These are phyloP conservation scores for Penicillium brasilianum DNA, from an alignment of 2,329 filamentous ascomycete genomes.

Conservation along the genomic window DNA sequence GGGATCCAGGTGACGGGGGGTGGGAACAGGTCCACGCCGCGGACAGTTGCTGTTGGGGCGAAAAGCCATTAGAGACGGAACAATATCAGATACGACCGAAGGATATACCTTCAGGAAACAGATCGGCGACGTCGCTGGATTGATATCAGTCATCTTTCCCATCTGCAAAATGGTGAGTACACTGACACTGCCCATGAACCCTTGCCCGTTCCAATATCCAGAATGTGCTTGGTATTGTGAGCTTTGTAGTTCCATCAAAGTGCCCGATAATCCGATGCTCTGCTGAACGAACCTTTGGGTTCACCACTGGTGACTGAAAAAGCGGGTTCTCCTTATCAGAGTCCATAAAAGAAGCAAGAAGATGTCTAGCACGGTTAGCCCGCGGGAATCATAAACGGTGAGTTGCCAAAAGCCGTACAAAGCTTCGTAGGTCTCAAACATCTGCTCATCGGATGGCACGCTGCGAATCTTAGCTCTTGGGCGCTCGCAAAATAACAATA, in stretches of 20 bases:
- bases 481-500: not conserved
- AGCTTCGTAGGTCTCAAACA: not conserved
- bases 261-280: too few species aligned
- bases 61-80: not conserved
- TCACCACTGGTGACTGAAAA: not conserved
- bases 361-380: not conserved
- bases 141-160: not conserved
- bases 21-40: slow-evolving; percentile 30
- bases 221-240: slow-evolving; percentile 13
- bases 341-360: not conserved
- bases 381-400: not conserved
- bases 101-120: slow-evolving; percentile 12
- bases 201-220: slow-evolving; percentile 20
- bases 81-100: not conserved
- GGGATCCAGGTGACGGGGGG: slow-evolving; percentile 28
- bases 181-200: slow-evolving; percentile 21
- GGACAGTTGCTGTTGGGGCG: slow-evolving; percentile 13
- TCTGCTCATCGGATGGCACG: not conserved
- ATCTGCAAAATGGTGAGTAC: not conserved
- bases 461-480: not conserved
- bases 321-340: not conserved
- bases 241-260: not conserved
- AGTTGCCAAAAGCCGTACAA: not conserved
- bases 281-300: not conserved
- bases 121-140: slow-evolving; percentile 17